Evolutionary conservation across 78 protist genomes (phyloP).

Genomic region (Emiliania huxleyi): DNA sequence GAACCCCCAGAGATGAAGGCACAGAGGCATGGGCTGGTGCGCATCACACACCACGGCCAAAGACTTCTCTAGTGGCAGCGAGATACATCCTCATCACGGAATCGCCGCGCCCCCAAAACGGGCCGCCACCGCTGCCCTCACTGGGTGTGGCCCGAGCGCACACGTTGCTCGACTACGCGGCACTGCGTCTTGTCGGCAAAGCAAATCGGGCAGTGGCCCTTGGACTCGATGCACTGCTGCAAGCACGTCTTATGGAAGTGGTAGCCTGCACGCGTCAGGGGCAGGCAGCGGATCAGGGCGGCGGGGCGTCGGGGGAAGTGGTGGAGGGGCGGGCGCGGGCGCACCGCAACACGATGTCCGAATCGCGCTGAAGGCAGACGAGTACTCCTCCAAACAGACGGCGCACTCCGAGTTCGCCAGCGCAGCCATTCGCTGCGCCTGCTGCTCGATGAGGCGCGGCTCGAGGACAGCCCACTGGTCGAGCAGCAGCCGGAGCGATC

Average conservation of each 20-base stretch:
- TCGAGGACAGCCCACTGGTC: constrained; percentile 16
- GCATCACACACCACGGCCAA: no score
- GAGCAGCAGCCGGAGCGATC: not conserved
- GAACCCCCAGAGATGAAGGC: no score
- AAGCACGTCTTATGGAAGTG: not conserved
- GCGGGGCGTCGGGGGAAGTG: not conserved
- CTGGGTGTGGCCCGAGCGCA: not conserved
- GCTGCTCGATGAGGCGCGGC: not conserved
- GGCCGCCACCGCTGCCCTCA: no score
- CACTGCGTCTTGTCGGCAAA: not conserved
- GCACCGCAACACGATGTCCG: constrained; percentile 4
- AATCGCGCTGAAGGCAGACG: not conserved
- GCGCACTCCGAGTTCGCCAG: not conserved
- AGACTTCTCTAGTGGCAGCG: no score
- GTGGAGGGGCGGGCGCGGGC: not conserved
- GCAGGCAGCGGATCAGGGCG: not conserved
- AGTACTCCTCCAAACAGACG: not conserved
- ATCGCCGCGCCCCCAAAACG: no score
- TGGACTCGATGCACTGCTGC: not conserved
- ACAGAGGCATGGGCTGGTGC: no score
- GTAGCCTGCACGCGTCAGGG: not conserved
- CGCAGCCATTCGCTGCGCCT: not conserved
- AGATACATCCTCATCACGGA: no score
- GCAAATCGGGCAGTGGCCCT: not conserved
- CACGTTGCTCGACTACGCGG: not conserved